These are phyloP conservation scores for Pseudocercospora ulei DNA, from an alignment of 2,329 filamentous ascomycete genomes.

Conservation along the genomic window DNA sequence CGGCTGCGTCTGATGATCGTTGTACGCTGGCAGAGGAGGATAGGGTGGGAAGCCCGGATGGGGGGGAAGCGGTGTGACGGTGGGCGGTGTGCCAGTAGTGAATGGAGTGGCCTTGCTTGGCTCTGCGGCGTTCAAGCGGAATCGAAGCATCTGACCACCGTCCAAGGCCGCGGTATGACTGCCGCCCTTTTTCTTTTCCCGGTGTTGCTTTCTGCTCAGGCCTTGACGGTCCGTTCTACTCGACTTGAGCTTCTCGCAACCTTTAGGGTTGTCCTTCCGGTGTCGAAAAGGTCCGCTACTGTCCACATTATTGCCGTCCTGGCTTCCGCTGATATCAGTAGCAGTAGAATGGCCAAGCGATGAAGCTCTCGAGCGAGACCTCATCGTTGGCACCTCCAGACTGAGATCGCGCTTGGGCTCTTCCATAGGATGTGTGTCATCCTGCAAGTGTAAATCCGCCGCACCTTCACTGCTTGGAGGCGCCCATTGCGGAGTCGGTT, in stretches of 20 bases:
- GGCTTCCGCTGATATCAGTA: constrained; percentile 19
- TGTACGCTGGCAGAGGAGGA: constrained; percentile 14
- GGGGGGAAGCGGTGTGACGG: constrained; percentile 1
- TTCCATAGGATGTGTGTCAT: neutral
- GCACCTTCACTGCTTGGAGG: constrained; percentile 19
- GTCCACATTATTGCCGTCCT: constrained; percentile 14
- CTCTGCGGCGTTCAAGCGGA: constrained; percentile 15
- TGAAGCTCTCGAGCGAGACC: constrained; percentile 20
- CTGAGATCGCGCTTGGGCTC: constrained; percentile 4
- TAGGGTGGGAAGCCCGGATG: constrained; percentile 9
- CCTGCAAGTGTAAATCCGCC: constrained; percentile 11
- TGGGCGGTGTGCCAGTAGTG: constrained; percentile 12
- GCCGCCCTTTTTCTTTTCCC: constrained; percentile 13
- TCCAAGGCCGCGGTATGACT: constrained; percentile 4
- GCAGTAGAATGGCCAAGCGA: constrained; percentile 19
- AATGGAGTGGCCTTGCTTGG: constrained; percentile 9
- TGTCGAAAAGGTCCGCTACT: constrained; percentile 8
- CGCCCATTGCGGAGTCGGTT: constrained; percentile 9
- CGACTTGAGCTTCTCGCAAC: constrained; percentile 10
- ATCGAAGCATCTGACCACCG: constrained; percentile 15
- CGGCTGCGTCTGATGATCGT: constrained; percentile 11
- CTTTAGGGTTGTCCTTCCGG: constrained; percentile 2
- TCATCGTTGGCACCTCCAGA: constrained; percentile 5
- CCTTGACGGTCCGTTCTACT: constrained; percentile 19
- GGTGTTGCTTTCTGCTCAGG: constrained; percentile 16